These are phyloP conservation scores for Pseudotsuga menziesii DNA, from an alignment of 75 land plant genomes.

Conservation along the genomic window DNA sequence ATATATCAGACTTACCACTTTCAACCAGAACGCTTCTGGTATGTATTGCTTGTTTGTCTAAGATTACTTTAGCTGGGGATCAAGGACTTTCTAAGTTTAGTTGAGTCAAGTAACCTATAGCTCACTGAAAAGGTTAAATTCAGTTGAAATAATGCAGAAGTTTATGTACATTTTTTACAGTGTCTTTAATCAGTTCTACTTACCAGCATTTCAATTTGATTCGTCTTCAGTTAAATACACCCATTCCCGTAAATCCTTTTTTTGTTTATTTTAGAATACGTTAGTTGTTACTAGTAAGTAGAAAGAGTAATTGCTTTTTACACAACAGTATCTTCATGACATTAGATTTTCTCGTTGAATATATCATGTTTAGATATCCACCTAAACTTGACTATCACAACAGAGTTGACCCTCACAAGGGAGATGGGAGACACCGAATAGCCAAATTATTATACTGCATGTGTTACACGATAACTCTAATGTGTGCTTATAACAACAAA, in stretches of 20 bases:
- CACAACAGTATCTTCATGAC: not conserved
- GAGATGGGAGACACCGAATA: too few relatives aligned
- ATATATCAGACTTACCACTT: constrained; percentile 85
- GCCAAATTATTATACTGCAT: not conserved
- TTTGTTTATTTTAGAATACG: not conserved
- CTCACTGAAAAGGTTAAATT: not conserved
- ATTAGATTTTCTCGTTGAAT: not conserved
- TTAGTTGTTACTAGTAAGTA: not conserved
- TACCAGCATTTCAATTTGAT: not conserved
- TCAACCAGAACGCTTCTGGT: constrained; percentile 94
- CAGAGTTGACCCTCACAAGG: too few relatives aligned
- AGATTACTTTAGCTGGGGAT: not conserved
- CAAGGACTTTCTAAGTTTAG: not conserved
- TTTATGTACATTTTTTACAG: not conserved
- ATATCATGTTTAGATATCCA: not conserved
- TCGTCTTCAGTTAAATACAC: not conserved
- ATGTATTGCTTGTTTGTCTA: constrained; percentile 4
- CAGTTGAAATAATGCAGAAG: not conserved
- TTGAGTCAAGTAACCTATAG: not conserved
- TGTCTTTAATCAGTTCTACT: not conserved
- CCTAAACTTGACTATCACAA: not conserved
- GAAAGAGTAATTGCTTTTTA: not conserved
- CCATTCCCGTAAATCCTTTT: not conserved
- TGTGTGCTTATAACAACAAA: not conserved
- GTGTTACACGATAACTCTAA: not conserved